Evolutionary conservation across 108 stramenopile genomes (phyloP), one percentile per base, ranked within the genome.

Genomic region (Pelagomonas calceolata): DNA sequence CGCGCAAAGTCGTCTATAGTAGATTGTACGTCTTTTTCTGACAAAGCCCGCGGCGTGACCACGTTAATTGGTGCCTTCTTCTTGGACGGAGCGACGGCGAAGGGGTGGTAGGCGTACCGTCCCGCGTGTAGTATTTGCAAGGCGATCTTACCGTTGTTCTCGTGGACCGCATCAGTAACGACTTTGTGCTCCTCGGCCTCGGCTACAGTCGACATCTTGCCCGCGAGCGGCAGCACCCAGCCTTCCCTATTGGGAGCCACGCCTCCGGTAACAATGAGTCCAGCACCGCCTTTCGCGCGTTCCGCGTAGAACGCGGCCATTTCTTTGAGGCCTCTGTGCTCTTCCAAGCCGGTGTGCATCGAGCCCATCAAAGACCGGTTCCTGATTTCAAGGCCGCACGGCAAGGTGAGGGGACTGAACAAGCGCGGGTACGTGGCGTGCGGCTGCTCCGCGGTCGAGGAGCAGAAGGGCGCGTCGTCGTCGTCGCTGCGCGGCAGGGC

Each of bases 251-350:
- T 97, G 63, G 98, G 98, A 9, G 93, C 79, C 45, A 98, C 88
- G 21, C 98, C 98, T 14, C 94, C 98, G n/a, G 98, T 98, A 14
- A 98, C 98, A 88, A 96, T 94, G 45, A 98, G 75, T 30, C 95
- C 95, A 29, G 89, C 92, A 18, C 93, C 93, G 21, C 95, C 95
- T 71, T 74, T 75, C 26, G 98, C 96, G 65, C 98, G 86, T 67
- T 88, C 86, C 30, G 85, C 88, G 79, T 92, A 97, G 75, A 94
- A 98, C 60, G 84, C 81, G 7, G 91, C 98, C 92, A 98, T 94
- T 71, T 85, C 85, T 5, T 85, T 79, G 72, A 98, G 81, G 64
- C 82, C 84, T 78, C 43, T 82, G 83, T 76, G 86, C 85, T 66
- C 93, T 74, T 96, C 95, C 37, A 96, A 82, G 30, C 95, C 95